Percentiles rank a stretch among this genome's conserved stretches.
Conservation (phyloP, 2,329 filamentous ascomycete species). For the Aspergillus fructus region DNA sequence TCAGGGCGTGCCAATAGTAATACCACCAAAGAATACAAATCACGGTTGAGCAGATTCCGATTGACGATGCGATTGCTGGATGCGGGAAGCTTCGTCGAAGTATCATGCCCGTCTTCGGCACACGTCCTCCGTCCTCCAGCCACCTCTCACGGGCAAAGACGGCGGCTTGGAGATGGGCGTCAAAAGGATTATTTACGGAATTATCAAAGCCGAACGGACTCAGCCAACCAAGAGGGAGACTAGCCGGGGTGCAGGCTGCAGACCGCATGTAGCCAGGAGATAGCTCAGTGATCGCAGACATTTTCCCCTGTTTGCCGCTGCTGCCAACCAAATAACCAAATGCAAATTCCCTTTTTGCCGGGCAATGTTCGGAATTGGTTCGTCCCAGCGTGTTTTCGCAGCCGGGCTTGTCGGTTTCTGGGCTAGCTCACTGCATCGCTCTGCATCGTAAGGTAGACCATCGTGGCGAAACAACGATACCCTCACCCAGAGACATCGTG, state of each 20-base stretch:
- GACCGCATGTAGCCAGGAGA: conserved; percentile 7
- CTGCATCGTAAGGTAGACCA: conserved; percentile 3
- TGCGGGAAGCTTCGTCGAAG: conserved; percentile 19
- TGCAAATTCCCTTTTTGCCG: conserved; percentile 11
- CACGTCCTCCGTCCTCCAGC: conserved; percentile 20
- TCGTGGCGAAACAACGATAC: neutral
- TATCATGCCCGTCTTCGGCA: conserved; percentile 21
- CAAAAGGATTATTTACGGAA: neutral
- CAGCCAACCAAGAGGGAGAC: conserved; percentile 11
- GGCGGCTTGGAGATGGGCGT: neutral
- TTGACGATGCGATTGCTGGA: conserved; percentile 10
- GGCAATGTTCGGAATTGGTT: conserved; percentile 23
- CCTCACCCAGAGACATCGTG: neutral
- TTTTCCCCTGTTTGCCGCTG: conserved; percentile 24
- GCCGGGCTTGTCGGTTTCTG: conserved; percentile 18
- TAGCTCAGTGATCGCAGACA: conserved; percentile 2
- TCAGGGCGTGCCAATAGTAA: conserved; percentile 6
- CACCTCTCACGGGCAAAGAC: conserved; percentile 3
- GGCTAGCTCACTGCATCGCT: conserved; percentile 10
- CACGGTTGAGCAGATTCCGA: conserved; percentile 4
- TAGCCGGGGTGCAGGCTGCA: neutral
- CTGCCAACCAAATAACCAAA: conserved; percentile 22
- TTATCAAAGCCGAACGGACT: conserved; percentile 1
- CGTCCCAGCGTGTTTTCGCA: conserved; percentile 1
- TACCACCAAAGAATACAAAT: conserved; percentile 19